A percentile compares a stretch with the other conserved stretches of the same genome.
Conservation (phyloP, 2,329 filamentous ascomycete genomes). For the Hirsutella minnesotensis region DNA sequence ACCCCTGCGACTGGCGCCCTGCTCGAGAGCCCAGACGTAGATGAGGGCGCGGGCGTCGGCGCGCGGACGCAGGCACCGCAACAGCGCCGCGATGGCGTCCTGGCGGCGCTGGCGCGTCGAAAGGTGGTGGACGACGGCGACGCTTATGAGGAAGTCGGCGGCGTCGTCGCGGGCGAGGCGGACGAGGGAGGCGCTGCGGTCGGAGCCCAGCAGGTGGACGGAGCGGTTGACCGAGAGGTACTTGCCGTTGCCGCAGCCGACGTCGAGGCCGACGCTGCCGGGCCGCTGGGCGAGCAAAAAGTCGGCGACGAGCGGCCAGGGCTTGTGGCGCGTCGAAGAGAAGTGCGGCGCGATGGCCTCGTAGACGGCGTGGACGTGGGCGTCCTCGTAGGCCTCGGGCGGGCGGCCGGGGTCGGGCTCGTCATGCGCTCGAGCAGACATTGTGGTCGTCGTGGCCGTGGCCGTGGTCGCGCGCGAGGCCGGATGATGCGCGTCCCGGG, state of each 20-base stretch:
- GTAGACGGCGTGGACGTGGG: conserved; percentile 88
- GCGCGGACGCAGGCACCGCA: conserved; percentile 48
- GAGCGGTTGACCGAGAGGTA: conserved; percentile 70
- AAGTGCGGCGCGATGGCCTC: conserved; percentile 78
- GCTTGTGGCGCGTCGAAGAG: conserved; percentile 67
- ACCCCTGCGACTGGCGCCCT: conserved; percentile 71
- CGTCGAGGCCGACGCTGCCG: conserved; percentile 74
- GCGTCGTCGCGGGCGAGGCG: conserved; percentile 30
- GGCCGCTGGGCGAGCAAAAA: conserved; percentile 57
- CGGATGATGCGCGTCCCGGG: neutral
- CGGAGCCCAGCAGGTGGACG: conserved; percentile 73
- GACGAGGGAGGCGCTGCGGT: conserved; percentile 55
- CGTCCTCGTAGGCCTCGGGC: conserved; percentile 60
- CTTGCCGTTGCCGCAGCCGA: conserved; percentile 96
- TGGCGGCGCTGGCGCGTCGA: conserved; percentile 64
- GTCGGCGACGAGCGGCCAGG: conserved; percentile 81
- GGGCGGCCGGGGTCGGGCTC: no score
- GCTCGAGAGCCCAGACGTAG: conserved; percentile 94
- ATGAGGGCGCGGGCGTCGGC: conserved; percentile 60
- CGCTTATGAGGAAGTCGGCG: conserved; percentile 79
- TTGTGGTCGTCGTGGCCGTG: no score
- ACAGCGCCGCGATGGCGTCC: conserved; percentile 58
- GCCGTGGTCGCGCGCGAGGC: no score
- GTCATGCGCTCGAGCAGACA: no score
- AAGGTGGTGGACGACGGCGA: conserved; percentile 89